Percentiles rank a stretch among this genome's conserved stretches.
These are phyloP conservation scores for Pyrenochaeta sp. DNA, from an alignment of 2,329 filamentous ascomycete species.

Conservation along the genomic window DNA sequence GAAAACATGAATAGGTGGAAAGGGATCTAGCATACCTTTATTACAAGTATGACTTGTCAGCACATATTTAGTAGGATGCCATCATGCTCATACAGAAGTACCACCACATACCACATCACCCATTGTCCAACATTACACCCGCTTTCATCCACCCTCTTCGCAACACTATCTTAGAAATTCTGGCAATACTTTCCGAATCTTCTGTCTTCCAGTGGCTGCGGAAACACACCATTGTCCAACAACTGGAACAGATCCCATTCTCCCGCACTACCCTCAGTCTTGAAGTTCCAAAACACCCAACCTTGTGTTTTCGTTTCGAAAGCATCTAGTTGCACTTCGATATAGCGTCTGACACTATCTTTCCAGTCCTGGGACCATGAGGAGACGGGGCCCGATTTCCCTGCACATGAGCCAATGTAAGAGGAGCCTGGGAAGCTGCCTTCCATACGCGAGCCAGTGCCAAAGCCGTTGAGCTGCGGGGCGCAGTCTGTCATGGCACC, in stretches of 20 bases:
- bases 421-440: slow-evolving; percentile 60
- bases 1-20: background rate
- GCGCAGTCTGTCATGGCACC: slow-evolving; percentile 70
- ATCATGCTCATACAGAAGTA: background rate
- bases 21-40: background rate
- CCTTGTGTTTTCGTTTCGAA: slow-evolving; percentile 61
- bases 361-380: slow-evolving; percentile 58
- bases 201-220: slow-evolving; percentile 43
- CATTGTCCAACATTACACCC: background rate
- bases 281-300: slow-evolving; percentile 68
- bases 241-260: slow-evolving; percentile 64
- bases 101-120: background rate
- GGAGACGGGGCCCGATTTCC: slow-evolving; percentile 58
- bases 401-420: slow-evolving; percentile 63
- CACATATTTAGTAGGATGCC: background rate
- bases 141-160: background rate
- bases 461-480: slow-evolving; percentile 54
- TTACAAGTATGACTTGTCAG: background rate
- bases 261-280: slow-evolving; percentile 59
- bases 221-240: slow-evolving; percentile 61
- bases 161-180: slow-evolving; percentile 20
- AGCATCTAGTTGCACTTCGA: slow-evolving; percentile 64
- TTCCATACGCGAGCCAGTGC: slow-evolving; percentile 66
- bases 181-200: slow-evolving; percentile 41
- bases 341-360: slow-evolving; percentile 59